Percentiles rank a stretch among this genome's conserved stretches.
phyloP scores from a whole-genome alignment of 208 protist genomes.

The Novymonas esmeraldas region DNA sequence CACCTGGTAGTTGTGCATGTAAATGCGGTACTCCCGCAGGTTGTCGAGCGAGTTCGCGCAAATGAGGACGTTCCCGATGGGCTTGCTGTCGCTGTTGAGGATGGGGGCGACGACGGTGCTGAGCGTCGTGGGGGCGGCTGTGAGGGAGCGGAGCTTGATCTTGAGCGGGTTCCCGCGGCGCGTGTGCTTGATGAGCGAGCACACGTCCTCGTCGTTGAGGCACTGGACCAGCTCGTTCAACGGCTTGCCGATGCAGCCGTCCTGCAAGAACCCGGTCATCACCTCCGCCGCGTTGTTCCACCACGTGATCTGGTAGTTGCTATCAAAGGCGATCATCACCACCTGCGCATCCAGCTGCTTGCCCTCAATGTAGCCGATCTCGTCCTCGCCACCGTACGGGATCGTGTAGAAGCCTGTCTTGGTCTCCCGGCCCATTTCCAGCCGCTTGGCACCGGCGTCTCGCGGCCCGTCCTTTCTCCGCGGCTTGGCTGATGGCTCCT shows the following conservation, averaged over 20 bases:
- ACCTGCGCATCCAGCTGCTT: slow-evolving; percentile 83
- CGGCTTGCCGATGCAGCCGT: slow-evolving; percentile 84
- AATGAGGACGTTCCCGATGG: slow-evolving; percentile 84
- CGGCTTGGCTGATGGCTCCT: slow-evolving; percentile 16
- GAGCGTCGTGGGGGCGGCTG: slow-evolving; percentile 71
- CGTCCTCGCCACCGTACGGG: slow-evolving; percentile 50
- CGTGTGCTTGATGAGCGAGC: slow-evolving; percentile 43
- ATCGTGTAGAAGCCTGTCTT: slow-evolving; percentile 82
- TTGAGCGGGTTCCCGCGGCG: slow-evolving; percentile 54
- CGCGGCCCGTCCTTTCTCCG: slow-evolving; percentile 27
- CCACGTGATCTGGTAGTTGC: slow-evolving; percentile 76
- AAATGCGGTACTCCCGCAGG: slow-evolving; percentile 74
- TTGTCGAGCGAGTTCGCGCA: slow-evolving; percentile 88
- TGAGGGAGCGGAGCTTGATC: slow-evolving; percentile 82
- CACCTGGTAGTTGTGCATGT: slow-evolving; percentile 83
- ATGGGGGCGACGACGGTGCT: slow-evolving; percentile 81
- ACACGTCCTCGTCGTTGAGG: slow-evolving; percentile 53
- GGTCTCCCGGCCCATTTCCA: slow-evolving; percentile 53
- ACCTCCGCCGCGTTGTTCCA: slow-evolving; percentile 88
- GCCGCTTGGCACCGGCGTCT: slow-evolving; percentile 14
- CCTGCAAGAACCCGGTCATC: slow-evolving; percentile 86
- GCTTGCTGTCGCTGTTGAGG: slow-evolving; percentile 45
- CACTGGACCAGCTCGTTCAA: slow-evolving; percentile 80
- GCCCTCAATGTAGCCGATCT: slow-evolving; percentile 86
- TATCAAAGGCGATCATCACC: slow-evolving; percentile 90